phyloP scores from a whole-genome alignment of 805 yeast species.

The Kazachstania martiniae region DNA sequence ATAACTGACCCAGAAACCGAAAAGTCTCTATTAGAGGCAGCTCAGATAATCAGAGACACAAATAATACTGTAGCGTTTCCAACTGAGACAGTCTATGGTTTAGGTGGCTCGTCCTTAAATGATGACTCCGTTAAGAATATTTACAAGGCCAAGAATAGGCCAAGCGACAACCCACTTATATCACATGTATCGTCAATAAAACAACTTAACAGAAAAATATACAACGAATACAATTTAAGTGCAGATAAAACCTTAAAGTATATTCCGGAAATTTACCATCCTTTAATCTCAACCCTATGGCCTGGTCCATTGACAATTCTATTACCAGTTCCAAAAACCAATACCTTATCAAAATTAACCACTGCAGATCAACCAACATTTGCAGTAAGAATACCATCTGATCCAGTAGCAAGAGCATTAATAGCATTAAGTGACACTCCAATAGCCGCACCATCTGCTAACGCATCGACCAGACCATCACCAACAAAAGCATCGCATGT shows the following conservation, averaged over 20 bases:
- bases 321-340: conserved; percentile 43
- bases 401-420: conserved; percentile 83
- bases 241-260: conserved; percentile 22
- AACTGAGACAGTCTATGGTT: conserved; percentile 93
- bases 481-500: conserved; percentile 89
- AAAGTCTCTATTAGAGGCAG: conserved; percentile 45
- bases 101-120: conserved; percentile 76
- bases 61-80: conserved; percentile 80
- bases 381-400: conserved; percentile 82
- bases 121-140: conserved; percentile 68
- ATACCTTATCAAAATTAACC: conserved; percentile 56
- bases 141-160: conserved; percentile 83
- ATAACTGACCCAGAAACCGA: conserved; percentile 45
- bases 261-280: conserved; percentile 59
- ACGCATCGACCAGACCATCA: conserved; percentile 89
- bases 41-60: conserved; percentile 38
- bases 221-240: conserved; percentile 22
- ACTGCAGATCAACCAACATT: conserved; percentile 85
- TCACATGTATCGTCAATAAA: conserved; percentile 73
- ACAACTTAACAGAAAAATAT: conserved; percentile 55
- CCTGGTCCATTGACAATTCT: conserved; percentile 93
- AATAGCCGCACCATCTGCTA: conserved; percentile 95
- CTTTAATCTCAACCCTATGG: conserved; percentile 67
- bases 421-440: conserved; percentile 80
- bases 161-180: conserved; percentile 90